phyloP scores from a whole-genome alignment of 345 rosid genomes.

The Ailanthus altissimus region DNA sequence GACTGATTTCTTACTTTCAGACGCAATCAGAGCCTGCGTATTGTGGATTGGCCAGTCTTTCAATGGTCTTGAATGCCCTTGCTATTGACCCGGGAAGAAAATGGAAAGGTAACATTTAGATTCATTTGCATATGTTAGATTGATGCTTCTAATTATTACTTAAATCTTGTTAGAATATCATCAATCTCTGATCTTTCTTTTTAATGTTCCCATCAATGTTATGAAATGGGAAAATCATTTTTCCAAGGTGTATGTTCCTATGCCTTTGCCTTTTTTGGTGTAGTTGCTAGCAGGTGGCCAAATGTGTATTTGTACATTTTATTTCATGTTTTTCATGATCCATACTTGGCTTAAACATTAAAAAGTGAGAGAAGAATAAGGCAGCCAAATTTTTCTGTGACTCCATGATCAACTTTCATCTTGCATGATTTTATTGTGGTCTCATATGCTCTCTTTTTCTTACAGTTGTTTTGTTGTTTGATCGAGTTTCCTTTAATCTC shows the following conservation, averaged over 20 bases:
- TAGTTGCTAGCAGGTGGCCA: not conserved
- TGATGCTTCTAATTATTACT: too few relatives aligned
- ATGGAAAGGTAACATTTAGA: conserved; percentile 70
- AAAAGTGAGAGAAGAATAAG: not conserved
- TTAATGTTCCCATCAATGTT: too few relatives aligned
- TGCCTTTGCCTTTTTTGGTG: not conserved
- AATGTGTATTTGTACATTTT: not conserved
- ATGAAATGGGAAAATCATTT: not conserved
- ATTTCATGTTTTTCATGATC: not conserved
- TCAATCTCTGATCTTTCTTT: too few relatives aligned
- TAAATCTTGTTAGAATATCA: too few relatives aligned
- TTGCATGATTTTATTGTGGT: not conserved
- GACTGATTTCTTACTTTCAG: conserved; percentile 77
- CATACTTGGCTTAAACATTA: not conserved
- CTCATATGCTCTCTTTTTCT: not conserved
- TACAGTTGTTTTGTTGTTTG: not conserved
- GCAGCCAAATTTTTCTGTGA: not conserved
- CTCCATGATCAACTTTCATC: not conserved
- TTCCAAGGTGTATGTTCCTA: not conserved
- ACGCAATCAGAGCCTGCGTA: conserved; percentile 93
- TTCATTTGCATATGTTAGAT: not conserved
- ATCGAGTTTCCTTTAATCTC: not conserved
- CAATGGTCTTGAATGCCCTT: conserved; percentile 90
- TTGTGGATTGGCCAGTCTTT: conserved; percentile 87
- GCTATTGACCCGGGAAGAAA: conserved; percentile 79